Evolutionary conservation across 495 filamentous ascomycete species (phyloP), one percentile per base, ranked within the genome.

Genomic region (Trichoderma asperelloides): DNA sequence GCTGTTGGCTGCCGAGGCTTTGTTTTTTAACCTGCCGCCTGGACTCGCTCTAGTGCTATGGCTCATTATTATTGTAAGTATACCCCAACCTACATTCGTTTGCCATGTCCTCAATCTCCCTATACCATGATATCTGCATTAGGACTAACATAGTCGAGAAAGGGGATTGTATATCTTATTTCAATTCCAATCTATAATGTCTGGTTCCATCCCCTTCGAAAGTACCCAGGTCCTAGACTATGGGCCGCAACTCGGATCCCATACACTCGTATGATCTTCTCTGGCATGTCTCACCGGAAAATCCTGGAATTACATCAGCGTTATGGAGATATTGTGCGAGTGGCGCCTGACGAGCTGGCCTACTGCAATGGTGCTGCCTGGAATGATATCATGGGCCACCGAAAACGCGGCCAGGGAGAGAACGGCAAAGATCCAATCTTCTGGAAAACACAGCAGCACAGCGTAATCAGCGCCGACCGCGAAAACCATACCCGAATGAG

Each of bases 341-440:
- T 88, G 12, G 74, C 78, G 0, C 87, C 88, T 0, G 75, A 81
- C 43, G 78, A 86, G 51, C 71, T 91, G 0, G 82, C 81, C 2
- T 89, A 85, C 75, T 80, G 75, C 66, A 76, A 80, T 2, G 74
- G 80, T 0, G 69, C 76, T 2, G 85, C 87, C 5, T 87, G 81
- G 77, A 79, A 81, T 27, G 85, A 87, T 66, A 87, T 90, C 64
- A 85, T 88, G 67, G 83, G 82, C 13, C 72, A 75, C 68, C 74
- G 71, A 18, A 69, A 64, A 21, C 25, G 57, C 18, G 69, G 72
- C 28, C 30, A 37, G 25, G 25, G 25, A 37, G 67, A 69, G 45
- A 72, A 75, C 66, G 65, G 68, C 27, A 80, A 80, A 64, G 74
- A 78, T 49, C 71, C 68, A 6, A 65, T 72, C 1, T 78, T 71